phyloP scores from a whole-genome alignment of 345 rosid species.

The Aegle marmelos region DNA sequence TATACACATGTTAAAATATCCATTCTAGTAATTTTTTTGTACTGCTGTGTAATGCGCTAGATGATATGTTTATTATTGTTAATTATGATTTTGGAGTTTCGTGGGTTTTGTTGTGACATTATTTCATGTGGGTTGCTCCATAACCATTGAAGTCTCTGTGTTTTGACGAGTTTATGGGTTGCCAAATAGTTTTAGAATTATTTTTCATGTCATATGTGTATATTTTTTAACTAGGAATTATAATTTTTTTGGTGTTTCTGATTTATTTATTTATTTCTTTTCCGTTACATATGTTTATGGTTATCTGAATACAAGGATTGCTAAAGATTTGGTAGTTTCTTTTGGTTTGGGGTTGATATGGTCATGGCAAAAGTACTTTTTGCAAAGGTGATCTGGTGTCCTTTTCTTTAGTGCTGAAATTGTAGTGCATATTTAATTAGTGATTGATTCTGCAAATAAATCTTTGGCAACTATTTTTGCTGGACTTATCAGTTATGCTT shows the following conservation, averaged over 20 bases:
- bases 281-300: not conserved
- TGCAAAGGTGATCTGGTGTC: conserved; percentile 9
- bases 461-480: conserved; percentile 19
- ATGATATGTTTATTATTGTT: not conserved
- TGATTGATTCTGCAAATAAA: conserved; percentile 20
- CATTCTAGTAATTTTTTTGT: not conserved
- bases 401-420: conserved; percentile 3
- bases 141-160: conserved; percentile 5
- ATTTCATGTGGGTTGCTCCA: conserved; percentile 10
- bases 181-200: not conserved
- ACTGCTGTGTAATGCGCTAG: not conserved
- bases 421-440: conserved; percentile 2
- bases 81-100: not conserved
- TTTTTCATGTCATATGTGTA: not conserved
- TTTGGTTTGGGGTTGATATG: not conserved
- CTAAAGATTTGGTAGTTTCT: not conserved
- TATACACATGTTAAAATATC: not conserved
- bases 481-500: conserved; percentile 22
- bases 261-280: not conserved
- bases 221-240: not conserved
- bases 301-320: not conserved
- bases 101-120: not conserved
- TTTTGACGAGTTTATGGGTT: not conserved
- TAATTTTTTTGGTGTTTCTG: not conserved
- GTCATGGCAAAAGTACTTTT: conserved; percentile 16